These are phyloP conservation scores for Astrephomene gubernaculifera DNA, from an alignment of 139 green algal species.

Conservation along the genomic window DNA sequence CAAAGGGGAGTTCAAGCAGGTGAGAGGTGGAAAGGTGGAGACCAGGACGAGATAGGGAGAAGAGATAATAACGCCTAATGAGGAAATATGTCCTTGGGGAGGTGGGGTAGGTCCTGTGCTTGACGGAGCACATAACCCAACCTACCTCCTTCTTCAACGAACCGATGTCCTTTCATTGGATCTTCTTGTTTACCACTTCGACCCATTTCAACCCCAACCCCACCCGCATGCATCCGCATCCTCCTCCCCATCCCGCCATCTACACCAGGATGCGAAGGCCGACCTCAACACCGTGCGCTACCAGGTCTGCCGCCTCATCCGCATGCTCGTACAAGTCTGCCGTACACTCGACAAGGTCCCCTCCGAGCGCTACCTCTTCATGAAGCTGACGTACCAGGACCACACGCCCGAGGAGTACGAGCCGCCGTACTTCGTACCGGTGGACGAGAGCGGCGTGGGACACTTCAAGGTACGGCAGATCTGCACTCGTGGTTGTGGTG, in stretches of 20 bases:
- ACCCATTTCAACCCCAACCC: background rate
- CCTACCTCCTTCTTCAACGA: too few relatives aligned
- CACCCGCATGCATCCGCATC: background rate
- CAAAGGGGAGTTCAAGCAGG: conserved; percentile 37
- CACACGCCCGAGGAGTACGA: conserved; percentile 84
- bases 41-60: too few relatives aligned
- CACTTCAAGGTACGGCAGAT: conserved; percentile 75
- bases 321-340: conserved; percentile 82
- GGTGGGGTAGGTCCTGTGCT: too few relatives aligned
- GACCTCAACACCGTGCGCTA: conserved; percentile 54
- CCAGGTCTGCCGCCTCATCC: conserved; percentile 79
- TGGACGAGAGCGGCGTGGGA: conserved; percentile 48
- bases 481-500: too few relatives aligned
- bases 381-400: conserved; percentile 85
- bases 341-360: conserved; percentile 81
- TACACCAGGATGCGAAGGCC: background rate
- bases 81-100: too few relatives aligned
- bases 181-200: too few relatives aligned
- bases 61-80: too few relatives aligned
- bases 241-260: background rate
- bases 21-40: background rate
- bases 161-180: too few relatives aligned
- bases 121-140: too few relatives aligned
- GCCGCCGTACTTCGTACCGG: conserved; percentile 78
- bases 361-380: conserved; percentile 83